Conservation (phyloP, 2,329 filamentous ascomycete genomes). For the Thielaviopsis musarum region DNA sequence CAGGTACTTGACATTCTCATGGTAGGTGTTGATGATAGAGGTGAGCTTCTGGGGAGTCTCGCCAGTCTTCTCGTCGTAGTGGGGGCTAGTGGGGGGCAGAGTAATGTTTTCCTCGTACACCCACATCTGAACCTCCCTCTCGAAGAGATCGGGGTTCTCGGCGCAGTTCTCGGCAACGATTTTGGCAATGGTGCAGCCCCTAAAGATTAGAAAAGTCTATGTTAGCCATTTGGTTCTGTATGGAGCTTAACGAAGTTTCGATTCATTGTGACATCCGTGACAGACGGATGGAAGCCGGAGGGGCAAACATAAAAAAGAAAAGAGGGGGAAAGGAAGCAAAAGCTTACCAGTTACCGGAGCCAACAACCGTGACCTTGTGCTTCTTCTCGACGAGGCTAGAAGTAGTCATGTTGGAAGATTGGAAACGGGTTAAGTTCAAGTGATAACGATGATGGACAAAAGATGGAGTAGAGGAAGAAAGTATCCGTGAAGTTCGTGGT, state of each 20-base stretch:
- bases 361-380: constrained; percentile 87
- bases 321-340: background rate
- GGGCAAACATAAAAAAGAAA: background rate
- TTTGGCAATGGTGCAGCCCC: constrained; percentile 95
- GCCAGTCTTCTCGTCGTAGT: constrained; percentile 49
- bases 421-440: background rate
- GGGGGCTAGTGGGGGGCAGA: constrained; percentile 51
- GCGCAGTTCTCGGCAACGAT: constrained; percentile 87
- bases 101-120: constrained; percentile 86
- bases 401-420: constrained; percentile 16
- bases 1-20: constrained; percentile 98
- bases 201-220: constrained; percentile 19
- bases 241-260: background rate
- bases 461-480: background rate
- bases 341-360: constrained; percentile 84
- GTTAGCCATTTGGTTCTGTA: constrained; percentile 10
- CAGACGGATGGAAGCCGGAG: background rate
- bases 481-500: background rate
- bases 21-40: constrained; percentile 70
- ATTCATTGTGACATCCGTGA: background rate
- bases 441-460: background rate
- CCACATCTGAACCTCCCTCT: constrained; percentile 93
- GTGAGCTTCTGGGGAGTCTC: constrained; percentile 73
- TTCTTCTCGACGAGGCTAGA: constrained; percentile 44
- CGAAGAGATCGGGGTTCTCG: constrained; percentile 63